These are phyloP conservation scores for Fraxinus xanthoxyloides DNA, from an alignment of 305 asterid genomes.

Conservation along the genomic window DNA sequence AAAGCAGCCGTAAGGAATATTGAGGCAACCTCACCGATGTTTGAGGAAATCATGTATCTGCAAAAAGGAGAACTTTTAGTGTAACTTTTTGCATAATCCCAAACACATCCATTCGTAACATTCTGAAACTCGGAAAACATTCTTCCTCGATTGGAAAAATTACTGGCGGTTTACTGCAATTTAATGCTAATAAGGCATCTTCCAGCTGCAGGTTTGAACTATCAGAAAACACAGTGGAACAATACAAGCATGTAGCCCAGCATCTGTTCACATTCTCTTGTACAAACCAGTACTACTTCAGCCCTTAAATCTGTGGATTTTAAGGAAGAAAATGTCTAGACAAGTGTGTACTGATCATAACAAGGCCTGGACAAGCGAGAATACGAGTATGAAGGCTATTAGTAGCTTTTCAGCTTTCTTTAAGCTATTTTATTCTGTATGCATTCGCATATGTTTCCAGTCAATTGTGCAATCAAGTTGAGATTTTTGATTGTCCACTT, in stretches of 20 bases:
- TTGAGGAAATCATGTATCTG: slow-evolving; percentile 97
- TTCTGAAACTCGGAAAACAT: neutral
- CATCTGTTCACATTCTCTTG: neutral
- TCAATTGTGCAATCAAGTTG: neutral
- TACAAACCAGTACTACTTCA: neutral
- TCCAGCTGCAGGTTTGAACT: neutral
- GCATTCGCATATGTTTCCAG: neutral
- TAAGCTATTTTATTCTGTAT: neutral
- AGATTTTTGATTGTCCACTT: neutral
- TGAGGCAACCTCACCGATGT: slow-evolving; percentile 91
- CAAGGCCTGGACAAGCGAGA: neutral
- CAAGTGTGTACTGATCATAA: neutral
- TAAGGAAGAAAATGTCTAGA: neutral
- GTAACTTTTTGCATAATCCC: neutral
- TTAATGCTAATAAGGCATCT: neutral
- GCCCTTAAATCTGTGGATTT: neutral
- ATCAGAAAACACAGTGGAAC: neutral
- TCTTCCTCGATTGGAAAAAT: neutral
- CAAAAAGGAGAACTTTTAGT: slow-evolving; percentile 4
- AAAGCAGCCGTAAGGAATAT: slow-evolving; percentile 92
- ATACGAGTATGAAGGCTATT: neutral
- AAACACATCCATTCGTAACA: neutral
- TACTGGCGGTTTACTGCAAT: neutral
- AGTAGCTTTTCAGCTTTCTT: neutral
- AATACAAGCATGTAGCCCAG: neutral